phyloP scores from a whole-genome alignment of 108 stramenopile genomes.

The Nannochloropsis salina region DNA sequence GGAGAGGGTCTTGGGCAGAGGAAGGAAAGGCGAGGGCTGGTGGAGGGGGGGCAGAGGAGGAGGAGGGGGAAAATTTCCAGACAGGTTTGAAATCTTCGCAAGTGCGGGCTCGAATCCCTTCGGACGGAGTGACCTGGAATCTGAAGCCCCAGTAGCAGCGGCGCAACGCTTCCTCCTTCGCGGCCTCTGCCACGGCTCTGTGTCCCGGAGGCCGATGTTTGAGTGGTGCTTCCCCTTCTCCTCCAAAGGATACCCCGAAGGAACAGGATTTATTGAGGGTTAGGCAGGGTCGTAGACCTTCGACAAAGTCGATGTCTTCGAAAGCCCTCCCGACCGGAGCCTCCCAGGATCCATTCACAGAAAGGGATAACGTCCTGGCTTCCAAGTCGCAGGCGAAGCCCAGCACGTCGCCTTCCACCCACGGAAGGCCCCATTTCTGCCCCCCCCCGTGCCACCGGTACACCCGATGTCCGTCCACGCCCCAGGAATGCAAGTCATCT shows the following conservation, averaged over 20 bases:
- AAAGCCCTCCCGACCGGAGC: not conserved
- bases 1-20: not conserved
- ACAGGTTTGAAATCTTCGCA: not conserved
- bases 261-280: not conserved
- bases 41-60: not conserved
- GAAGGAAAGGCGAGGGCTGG: not conserved
- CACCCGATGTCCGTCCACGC: not conserved
- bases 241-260: not conserved
- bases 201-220: not conserved
- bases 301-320: not conserved
- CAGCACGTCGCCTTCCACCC: not conserved
- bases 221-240: not conserved
- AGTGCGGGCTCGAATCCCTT: not conserved
- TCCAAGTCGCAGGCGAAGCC: not conserved
- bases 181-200: not conserved
- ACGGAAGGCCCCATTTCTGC: not conserved
- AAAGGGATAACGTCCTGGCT: not conserved
- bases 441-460: not conserved
- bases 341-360: conserved; percentile 7
- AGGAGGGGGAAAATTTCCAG: not conserved
- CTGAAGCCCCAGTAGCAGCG: not conserved
- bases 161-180: not conserved
- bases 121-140: not conserved
- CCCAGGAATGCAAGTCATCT: conserved; percentile 8
- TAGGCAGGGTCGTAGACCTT: not conserved